phyloP scores from a whole-genome alignment of 1,284 basidiomycete genomes.

The Microstroma glucosiphilum region DNA sequence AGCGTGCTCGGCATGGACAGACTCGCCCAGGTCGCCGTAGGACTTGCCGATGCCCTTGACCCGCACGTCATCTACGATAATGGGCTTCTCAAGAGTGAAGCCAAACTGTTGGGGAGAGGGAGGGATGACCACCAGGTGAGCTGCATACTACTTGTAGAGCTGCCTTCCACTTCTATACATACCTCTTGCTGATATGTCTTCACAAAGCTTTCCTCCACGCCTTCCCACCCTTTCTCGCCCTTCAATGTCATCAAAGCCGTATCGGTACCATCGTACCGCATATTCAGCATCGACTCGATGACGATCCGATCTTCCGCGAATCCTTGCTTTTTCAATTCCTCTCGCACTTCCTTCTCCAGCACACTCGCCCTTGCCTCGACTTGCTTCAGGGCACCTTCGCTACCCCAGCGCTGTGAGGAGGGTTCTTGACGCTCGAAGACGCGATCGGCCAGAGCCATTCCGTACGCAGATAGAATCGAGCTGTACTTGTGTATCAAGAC shows the following conservation, averaged over 20 bases:
- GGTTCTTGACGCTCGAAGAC: conserved; percentile 72
- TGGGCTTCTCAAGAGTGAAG: conserved; percentile 71
- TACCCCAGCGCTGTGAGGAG: conserved; percentile 62
- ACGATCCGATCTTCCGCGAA: conserved; percentile 65
- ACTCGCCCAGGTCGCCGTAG: conserved; percentile 72
- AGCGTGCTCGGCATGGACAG: conserved; percentile 65
- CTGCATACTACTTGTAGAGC: background rate
- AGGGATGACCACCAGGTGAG: conserved; percentile 53
- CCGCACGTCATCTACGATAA: conserved; percentile 88
- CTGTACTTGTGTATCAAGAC: conserved; percentile 80
- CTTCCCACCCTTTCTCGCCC: conserved; percentile 57
- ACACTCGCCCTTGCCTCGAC: conserved; percentile 60
- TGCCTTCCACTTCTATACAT: conserved; percentile 8
- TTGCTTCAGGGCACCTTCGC: conserved; percentile 45
- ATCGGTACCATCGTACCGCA: conserved; percentile 62
- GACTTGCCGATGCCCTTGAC: conserved; percentile 74
- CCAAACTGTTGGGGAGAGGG: conserved; percentile 67
- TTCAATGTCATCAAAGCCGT: conserved; percentile 82
- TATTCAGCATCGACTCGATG: conserved; percentile 73
- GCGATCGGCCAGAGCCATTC: conserved; percentile 79
- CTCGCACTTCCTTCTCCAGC: conserved; percentile 58
- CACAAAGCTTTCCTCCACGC: conserved; percentile 73
- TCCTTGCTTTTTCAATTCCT: conserved; percentile 69
- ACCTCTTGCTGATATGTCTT: conserved; percentile 48
- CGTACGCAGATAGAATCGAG: conserved; percentile 82